Percentiles rank a stretch among this genome's conserved stretches.
Evolutionary conservation across 352 stramenopile genomes (phyloP).

Genomic region (Pythium folliculosum): DNA sequence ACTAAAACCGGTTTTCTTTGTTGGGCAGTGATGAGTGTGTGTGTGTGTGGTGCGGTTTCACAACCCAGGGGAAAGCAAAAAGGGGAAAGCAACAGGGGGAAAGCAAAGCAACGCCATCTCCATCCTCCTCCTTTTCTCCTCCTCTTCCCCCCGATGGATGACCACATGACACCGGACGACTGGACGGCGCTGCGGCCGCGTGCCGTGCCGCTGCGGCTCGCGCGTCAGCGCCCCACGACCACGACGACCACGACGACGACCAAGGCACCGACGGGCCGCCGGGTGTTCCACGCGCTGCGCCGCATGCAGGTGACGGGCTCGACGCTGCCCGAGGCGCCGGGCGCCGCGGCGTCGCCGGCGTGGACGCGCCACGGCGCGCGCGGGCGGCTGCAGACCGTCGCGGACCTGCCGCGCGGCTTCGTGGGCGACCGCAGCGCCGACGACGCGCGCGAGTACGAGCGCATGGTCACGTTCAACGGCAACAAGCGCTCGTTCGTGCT

Average conservation of each 20-base stretch:
- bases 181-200: not conserved
- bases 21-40: no score
- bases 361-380: constrained; percentile 44
- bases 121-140: no score
- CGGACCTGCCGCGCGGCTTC: constrained; percentile 54
- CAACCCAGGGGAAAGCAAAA: not conserved
- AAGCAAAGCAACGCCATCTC: not conserved
- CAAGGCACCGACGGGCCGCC: constrained; percentile 8
- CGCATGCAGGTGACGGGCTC: constrained; percentile 69
- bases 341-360: constrained; percentile 18
- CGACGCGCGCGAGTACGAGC: constrained; percentile 51
- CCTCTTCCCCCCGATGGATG: not conserved
- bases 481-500: constrained; percentile 47
- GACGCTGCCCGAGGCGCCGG: constrained; percentile 12
- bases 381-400: constrained; percentile 47
- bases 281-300: constrained; percentile 53
- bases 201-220: constrained; percentile 4
- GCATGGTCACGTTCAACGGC: constrained; percentile 46
- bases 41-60: not conserved
- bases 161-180: not conserved
- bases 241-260: not conserved
- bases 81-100: not conserved
- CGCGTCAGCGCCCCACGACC: not conserved
- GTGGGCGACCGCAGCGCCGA: constrained; percentile 46
- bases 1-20: not conserved